phyloP scores from a whole-genome alignment of 1,284 basidiomycete species.

The Cutaneotrichosporon mucoides region DNA sequence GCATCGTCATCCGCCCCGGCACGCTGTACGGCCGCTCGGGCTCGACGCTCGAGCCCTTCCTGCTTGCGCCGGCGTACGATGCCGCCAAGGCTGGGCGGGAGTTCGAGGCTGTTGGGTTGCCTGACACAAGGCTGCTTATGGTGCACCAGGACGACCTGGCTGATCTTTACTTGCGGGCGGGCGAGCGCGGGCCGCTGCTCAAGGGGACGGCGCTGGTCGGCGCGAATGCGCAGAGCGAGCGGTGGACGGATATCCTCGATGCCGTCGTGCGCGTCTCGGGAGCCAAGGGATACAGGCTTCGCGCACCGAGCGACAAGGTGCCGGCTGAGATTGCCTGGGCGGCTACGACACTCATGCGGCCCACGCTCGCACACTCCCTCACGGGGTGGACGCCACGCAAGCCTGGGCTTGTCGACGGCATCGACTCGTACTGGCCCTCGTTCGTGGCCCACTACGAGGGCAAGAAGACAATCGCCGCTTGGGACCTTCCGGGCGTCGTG shows the following conservation, averaged over 20 bases:
- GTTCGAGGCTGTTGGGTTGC: constrained; percentile 44
- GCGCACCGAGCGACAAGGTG: constrained; percentile 17
- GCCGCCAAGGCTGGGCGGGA: constrained; percentile 48
- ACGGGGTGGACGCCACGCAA: constrained; percentile 55
- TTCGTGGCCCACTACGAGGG: constrained; percentile 20
- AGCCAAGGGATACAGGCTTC: constrained; percentile 26
- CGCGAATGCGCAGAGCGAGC: constrained; percentile 53
- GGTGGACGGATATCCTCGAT: constrained; percentile 52
- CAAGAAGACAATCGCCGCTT: constrained; percentile 21
- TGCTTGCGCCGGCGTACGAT: constrained; percentile 42
- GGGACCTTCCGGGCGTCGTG: constrained; percentile 19
- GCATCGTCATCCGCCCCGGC: constrained; percentile 34
- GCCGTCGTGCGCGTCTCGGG: constrained; percentile 52
- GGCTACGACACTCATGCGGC: constrained; percentile 36
- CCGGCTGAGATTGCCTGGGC: constrained; percentile 43
- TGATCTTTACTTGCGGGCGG: constrained; percentile 52
- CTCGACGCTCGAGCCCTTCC: constrained; percentile 50
- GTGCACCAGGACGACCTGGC: constrained; percentile 57
- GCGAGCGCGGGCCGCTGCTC: constrained; percentile 50
- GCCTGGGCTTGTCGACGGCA: constrained; percentile 52
- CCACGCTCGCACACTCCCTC: constrained; percentile 52
- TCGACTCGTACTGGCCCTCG: constrained; percentile 51
- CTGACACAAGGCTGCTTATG: constrained; percentile 51
- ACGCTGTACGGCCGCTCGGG: constrained; percentile 35
- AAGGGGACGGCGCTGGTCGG: constrained; percentile 54